Base-by-base conservation (phyloP, 2,329 filamentous ascomycete genomes). In the Hymenoscyphus repandus region DNA sequence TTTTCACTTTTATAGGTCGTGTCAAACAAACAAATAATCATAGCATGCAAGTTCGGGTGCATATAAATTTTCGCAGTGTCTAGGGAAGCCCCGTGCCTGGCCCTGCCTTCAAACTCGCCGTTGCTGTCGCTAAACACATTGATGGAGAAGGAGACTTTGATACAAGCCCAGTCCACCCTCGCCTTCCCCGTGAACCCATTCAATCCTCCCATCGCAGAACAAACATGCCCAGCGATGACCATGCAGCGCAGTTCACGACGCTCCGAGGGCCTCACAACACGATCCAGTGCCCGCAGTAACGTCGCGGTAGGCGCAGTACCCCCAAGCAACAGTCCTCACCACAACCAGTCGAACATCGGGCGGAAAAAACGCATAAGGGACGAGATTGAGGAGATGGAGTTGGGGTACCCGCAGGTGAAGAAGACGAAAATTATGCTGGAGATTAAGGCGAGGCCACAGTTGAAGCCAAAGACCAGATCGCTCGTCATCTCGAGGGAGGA, bases 391-490 rank as follows among this genome's bases (percentile, higher is more conserved):
- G 67, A 67, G 62, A 73, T 78, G 49, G 67, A 71, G 60, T 73
- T 76, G 55, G 64, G 72, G 41, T 70, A 4, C 22, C 22, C 22
- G 22, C 22, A 71, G 50, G 62, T 68, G 49, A 82, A 82, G 67
- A 75, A 70, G 64, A 66, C 73, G 47, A 70, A 74, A 53, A 75
- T 81, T 58, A 68, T 75, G 20, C 75, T 80, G 57, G 77, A 81
- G 59, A 77, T 81, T 43, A 65, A 74, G 5, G 55, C 70, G 5
- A 62, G 66, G 53, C 59, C 64, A 40, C 49, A 49, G 39, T 36
- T 42, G 18, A 40, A 53, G 40, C 51, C 53, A 43, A 57, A 55
- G 49, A 58, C 50, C 38, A 47, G 51, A 51, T 53, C 56, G 37
- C 53, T 53, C 50, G 47, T 58, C 48, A 54, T 59, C 53, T 54